These are phyloP conservation scores for Trametes sanguinea DNA, from an alignment of 768 basidiomycete genomes.

Conservation along the genomic window DNA sequence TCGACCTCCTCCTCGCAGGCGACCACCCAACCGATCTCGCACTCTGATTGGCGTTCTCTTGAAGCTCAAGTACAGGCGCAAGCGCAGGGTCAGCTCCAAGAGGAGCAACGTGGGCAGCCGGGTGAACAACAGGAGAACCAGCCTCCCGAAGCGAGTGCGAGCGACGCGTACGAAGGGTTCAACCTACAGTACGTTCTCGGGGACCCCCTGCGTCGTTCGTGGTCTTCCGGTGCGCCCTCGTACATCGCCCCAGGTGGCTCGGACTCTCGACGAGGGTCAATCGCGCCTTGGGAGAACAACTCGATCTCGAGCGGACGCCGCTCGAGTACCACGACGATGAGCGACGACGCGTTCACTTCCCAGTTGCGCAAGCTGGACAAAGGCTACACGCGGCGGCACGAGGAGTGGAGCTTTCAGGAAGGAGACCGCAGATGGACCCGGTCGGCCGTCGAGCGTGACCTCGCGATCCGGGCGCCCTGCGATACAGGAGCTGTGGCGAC, in stretches of 20 bases:
- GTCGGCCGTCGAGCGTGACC: slow-evolving; percentile 21
- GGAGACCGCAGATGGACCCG: slow-evolving; percentile 46
- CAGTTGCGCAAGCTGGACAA: slow-evolving; percentile 42
- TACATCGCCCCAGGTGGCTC: slow-evolving; percentile 19
- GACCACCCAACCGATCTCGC: slow-evolving; percentile 44
- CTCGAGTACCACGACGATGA: slow-evolving; percentile 37
- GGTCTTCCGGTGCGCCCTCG: slow-evolving; percentile 29
- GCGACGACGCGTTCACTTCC: slow-evolving; percentile 44
- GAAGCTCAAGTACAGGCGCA: slow-evolving; percentile 42
- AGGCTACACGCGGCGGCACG: slow-evolving; percentile 43
- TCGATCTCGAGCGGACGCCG: slow-evolving; percentile 27
- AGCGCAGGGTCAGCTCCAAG: slow-evolving; percentile 17
- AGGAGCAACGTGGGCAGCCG: background rate
- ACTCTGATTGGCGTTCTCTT: slow-evolving; percentile 54
- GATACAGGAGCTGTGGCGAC: slow-evolving; percentile 68
- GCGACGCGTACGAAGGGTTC: slow-evolving; percentile 41
- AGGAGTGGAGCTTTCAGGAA: slow-evolving; percentile 63
- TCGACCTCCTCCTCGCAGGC: slow-evolving; percentile 38
- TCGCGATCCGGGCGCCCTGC: slow-evolving; percentile 34
- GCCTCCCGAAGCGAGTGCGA: background rate
- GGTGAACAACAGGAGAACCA: slow-evolving; percentile 1
- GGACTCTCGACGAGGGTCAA: slow-evolving; percentile 21
- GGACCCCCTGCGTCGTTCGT: slow-evolving; percentile 32
- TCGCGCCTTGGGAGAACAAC: slow-evolving; percentile 22
- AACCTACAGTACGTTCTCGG: slow-evolving; percentile 48